Evolutionary conservation across 805 yeast species (phyloP), one percentile per base, ranked within the genome.

Genomic region (Suhomyces tanzawaensis): DNA sequence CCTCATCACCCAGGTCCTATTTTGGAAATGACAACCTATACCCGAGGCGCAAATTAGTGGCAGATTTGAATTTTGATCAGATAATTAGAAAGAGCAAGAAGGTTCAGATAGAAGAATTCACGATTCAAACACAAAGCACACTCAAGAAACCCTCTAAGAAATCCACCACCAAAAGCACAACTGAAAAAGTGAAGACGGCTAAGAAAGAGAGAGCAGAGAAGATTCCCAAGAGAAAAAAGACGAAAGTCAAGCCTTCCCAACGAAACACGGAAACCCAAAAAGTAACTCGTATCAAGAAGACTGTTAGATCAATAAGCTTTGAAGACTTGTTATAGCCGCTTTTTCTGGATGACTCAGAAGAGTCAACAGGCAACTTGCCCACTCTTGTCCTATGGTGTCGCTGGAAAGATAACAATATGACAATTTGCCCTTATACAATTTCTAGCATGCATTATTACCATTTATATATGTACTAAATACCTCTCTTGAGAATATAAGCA

Each of bases 11-110:
- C 37, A 39, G 57, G 19, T 47, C 60, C 2, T 60, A 49, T 35
- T 52, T 58, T 24, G 53, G 50, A 12, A 57, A 51, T 24, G 52
- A 42, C 17, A 39, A 46, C 11, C 30, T 41, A 32, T 48, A 53
- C 19, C 57, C 57, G 12, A 46, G 64, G 22, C 47, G 57, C 17
- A 60, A 60, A 32, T 41, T 57, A 15, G 64, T 60, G 13, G 64
- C 63, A 1, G 55, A 56, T 26, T 40, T 60, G 26, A 49, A 57
- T 32, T 58, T 60, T 29, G 55, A 52, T 21, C 61, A 60, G 37
- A 57, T 60, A n/a, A 40, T 60, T 18, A 45, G 45, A 14, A 51
- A 52, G 36, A 52, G 53, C 12, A 43, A 44, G 24, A 27, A 34
- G 18, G 25, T 19, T 6, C 7, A 9, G 11, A 33, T 35, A 11